A percentile compares a stretch with the other conserved stretches of the same genome.
Conservation (phyloP, 2,329 filamentous ascomycete species). For the Fusarium bulbicola region DNA sequence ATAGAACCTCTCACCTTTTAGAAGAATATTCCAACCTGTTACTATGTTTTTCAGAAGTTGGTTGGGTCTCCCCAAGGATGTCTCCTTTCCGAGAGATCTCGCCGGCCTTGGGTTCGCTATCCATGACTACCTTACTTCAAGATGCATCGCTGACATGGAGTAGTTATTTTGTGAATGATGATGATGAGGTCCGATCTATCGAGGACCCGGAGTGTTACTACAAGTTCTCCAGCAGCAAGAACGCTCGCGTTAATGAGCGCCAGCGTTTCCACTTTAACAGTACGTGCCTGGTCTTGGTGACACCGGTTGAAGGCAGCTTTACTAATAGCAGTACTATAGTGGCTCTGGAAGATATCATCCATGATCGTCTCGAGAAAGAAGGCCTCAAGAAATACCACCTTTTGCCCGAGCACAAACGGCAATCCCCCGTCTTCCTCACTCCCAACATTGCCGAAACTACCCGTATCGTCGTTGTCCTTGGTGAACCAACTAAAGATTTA, state of each 20-base stretch:
- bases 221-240: constrained; percentile 77
- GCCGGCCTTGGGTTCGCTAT: constrained; percentile 72
- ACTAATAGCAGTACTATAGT: constrained; percentile 53
- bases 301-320: not conserved
- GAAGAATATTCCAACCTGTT: not conserved
- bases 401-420: constrained; percentile 53
- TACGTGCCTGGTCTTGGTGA: constrained; percentile 49
- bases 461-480: constrained; percentile 78
- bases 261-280: constrained; percentile 80
- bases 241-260: constrained; percentile 78
- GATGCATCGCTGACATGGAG: not conserved
- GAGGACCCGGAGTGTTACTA: constrained; percentile 74
- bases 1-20: not conserved
- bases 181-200: constrained; percentile 78
- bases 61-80: constrained; percentile 75
- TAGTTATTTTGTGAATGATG: constrained; percentile 81
- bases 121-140: not conserved
- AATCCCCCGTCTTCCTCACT: constrained; percentile 73
- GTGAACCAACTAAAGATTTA: constrained; percentile 75
- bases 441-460: constrained; percentile 62
- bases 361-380: constrained; percentile 67
- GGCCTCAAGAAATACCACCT: constrained; percentile 70
- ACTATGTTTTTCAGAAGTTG: constrained; percentile 77
- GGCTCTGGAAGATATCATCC: constrained; percentile 69
- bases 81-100: constrained; percentile 71